Evolutionary conservation across 805 yeast species (phyloP).

Genomic region (Lipomyces anomalus): DNA sequence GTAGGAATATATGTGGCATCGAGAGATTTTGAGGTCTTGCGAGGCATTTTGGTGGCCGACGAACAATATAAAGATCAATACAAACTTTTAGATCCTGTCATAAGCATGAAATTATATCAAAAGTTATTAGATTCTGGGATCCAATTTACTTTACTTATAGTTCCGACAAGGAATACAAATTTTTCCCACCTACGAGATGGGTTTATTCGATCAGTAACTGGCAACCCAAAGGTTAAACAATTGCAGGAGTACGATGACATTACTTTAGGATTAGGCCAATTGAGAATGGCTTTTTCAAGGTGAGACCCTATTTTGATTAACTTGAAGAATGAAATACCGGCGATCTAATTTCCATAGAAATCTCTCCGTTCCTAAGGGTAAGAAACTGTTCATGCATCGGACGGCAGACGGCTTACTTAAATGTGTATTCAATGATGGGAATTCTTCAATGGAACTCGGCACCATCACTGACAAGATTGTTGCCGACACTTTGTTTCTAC

Average conservation of each 20-base stretch:
- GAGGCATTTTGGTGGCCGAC: slow-evolving; percentile 32
- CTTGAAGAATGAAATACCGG: slow-evolving; percentile 29
- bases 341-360: slow-evolving; percentile 35
- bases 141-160: slow-evolving; percentile 64
- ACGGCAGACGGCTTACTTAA: slow-evolving; percentile 42
- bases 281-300: no score
- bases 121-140: slow-evolving; percentile 55
- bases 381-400: slow-evolving; percentile 56
- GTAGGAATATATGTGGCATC: slow-evolving; percentile 72
- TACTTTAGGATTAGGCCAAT: slow-evolving; percentile 15
- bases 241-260: slow-evolving; percentile 2
- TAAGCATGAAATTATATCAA: slow-evolving; percentile 50
- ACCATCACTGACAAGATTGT: slow-evolving; percentile 54
- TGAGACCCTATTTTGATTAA: no score
- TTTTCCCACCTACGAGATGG: slow-evolving; percentile 88
- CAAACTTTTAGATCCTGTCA: slow-evolving; percentile 40
- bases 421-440: slow-evolving; percentile 18
- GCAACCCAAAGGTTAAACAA: slow-evolving; percentile 54
- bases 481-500: slow-evolving; percentile 62
- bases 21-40: slow-evolving; percentile 40
- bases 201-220: slow-evolving; percentile 68
- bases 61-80: slow-evolving; percentile 17
- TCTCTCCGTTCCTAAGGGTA: slow-evolving; percentile 72
- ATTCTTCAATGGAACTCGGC: slow-evolving; percentile 49
- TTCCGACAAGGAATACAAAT: slow-evolving; percentile 87